Percentiles rank a stretch among this genome's conserved stretches.
These are phyloP conservation scores for Saccharomycopsis selenospora DNA, from an alignment of 805 yeast species.

Conservation along the genomic window DNA sequence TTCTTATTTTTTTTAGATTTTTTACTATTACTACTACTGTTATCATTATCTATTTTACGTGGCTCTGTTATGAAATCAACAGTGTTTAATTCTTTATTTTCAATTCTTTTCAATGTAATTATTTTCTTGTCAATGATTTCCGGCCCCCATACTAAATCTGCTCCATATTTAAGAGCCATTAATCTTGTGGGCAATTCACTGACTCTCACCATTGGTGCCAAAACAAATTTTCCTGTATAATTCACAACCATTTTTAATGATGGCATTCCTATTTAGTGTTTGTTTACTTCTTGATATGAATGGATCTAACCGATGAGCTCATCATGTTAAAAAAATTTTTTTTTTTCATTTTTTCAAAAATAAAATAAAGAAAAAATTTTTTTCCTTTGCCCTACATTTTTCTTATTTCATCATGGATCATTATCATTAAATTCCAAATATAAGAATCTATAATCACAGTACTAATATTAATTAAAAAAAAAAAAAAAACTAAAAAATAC, in stretches of 20 bases:
- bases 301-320: too few species aligned
- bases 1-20: slow-evolving; percentile 29
- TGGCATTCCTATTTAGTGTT: background rate
- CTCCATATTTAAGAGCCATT: slow-evolving; percentile 74
- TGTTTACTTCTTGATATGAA: too few species aligned
- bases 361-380: too few species aligned
- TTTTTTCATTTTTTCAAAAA: too few species aligned
- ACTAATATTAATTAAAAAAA: too few species aligned
- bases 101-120: slow-evolving; percentile 56
- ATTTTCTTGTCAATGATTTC: slow-evolving; percentile 87
- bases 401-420: too few species aligned
- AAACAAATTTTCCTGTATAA: slow-evolving; percentile 69
- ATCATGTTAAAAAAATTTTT: too few species aligned
- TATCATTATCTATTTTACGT: slow-evolving; percentile 26
- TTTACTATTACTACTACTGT: slow-evolving; percentile 24
- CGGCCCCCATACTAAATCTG: slow-evolving; percentile 93
- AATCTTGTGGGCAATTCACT: slow-evolving; percentile 91
- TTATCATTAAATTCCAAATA: too few species aligned
- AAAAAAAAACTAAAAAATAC: too few species aligned
- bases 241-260: slow-evolving; percentile 36
- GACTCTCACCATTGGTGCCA: slow-evolving; percentile 96
- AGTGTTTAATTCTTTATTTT: slow-evolving; percentile 50
- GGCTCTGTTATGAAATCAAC: slow-evolving; percentile 43
- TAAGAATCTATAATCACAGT: too few species aligned
- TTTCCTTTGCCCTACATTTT: too few species aligned